Percentiles rank a stretch among this genome's conserved stretches.
Conservation (phyloP, 2,329 filamentous ascomycete species). For the Clonostachys solani region DNA sequence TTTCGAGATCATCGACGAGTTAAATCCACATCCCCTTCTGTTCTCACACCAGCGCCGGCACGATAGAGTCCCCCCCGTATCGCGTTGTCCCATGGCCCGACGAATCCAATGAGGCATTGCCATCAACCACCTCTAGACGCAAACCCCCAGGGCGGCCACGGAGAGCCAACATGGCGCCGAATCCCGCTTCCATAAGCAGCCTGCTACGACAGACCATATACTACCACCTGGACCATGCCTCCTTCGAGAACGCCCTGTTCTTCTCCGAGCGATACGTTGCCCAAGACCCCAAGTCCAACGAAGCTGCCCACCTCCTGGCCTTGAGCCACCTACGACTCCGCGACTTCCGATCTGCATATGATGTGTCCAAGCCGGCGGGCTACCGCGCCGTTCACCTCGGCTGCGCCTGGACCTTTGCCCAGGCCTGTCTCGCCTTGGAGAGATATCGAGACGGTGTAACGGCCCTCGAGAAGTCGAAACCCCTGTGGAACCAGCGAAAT, state of each 20-base stretch:
- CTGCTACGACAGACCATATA: slow-evolving; percentile 56
- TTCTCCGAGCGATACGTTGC: slow-evolving; percentile 83
- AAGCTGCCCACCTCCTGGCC: slow-evolving; percentile 78
- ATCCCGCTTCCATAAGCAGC: slow-evolving; percentile 41
- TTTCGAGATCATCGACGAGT: too few relatives aligned
- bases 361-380: slow-evolving; percentile 69
- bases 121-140: slow-evolving; percentile 1
- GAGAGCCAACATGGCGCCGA: slow-evolving; percentile 44
- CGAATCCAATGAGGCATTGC: slow-evolving; percentile 2
- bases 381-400: slow-evolving; percentile 73
- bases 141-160: background rate
- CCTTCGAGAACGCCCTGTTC: slow-evolving; percentile 87
- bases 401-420: slow-evolving; percentile 88
- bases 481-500: slow-evolving; percentile 71
- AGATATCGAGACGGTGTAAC: slow-evolving; percentile 76
- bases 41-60: too few relatives aligned
- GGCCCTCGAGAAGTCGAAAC: slow-evolving; percentile 77
- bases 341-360: slow-evolving; percentile 80
- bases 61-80: too few relatives aligned
- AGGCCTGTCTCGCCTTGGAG: slow-evolving; percentile 77
- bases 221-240: slow-evolving; percentile 82
- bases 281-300: slow-evolving; percentile 75
- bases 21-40: too few relatives aligned
- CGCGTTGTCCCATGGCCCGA: slow-evolving; percentile 4
- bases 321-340: slow-evolving; percentile 81